Evolutionary conservation across 352 stramenopile genomes (phyloP), one percentile per base, ranked within the genome.

Genomic region (Globisporangium solare): DNA sequence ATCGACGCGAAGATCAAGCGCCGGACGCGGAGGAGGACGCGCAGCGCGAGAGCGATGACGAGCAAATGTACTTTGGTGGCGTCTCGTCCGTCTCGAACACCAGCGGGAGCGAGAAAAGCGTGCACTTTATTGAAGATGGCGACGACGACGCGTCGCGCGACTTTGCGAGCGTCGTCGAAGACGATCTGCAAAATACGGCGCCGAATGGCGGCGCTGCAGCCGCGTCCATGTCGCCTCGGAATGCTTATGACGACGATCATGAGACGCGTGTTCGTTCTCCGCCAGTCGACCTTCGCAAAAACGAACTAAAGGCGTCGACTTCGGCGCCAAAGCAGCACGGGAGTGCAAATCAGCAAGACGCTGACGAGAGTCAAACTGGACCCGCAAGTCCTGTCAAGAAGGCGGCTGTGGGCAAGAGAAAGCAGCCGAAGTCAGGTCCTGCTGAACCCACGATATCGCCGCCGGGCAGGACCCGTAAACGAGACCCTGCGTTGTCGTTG

Each of bases 31-130:
- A 47, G 20, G 56, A 31, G 13, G 27, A 35, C 6, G 27, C 27
- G 10, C 27, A 35, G 10, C 27, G 4, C 27, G 27, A 10, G 27
- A 35, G 27, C 5, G 46, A 15, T 5, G 51, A 47, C 5, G 35
- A 56, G 49, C 48, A 47, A 4, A 47, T 58, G 40, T 85, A 79
- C 55, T 90, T 90, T 61, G 80, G 79, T 35, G 73, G 74, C n/a
- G 68, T 90, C 12, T 90, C 80, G 15, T 90, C 80, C 0, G 80
- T 90, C 17, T 83, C 82, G 4, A 69, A 74, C n/a, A 68, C 71
- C 8, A 87, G 71, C 46, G 66, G 72, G 27, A 86, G 69, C 45
- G 67, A 78, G 24, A 71, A 68, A 21, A 88, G 77, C 24, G 72
- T 82, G 54, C 77, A 88, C 46, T 86, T 81, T 24, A 70, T 88